phyloP scores from a whole-genome alignment of 2,329 filamentous ascomycete species.

The Graphilbum ipis-grandicollis region DNA sequence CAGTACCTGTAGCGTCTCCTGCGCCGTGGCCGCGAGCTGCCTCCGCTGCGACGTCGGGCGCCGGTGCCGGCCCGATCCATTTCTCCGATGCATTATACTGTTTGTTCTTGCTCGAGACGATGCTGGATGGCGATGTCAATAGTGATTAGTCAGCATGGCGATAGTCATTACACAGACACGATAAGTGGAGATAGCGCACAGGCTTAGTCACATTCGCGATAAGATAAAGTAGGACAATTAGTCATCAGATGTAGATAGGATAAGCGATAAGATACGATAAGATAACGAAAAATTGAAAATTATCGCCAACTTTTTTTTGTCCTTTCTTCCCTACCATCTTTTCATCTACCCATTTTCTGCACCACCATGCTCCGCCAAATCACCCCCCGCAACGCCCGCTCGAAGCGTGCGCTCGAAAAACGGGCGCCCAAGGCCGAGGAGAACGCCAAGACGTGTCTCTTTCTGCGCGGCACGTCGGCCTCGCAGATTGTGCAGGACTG shows the following conservation, averaged over 20 bases:
- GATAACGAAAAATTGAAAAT: background rate
- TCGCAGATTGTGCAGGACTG: conserved; percentile 71
- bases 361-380: conserved; percentile 10
- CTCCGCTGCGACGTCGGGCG: background rate
- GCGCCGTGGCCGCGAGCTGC: conserved; percentile 21
- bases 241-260: too few relatives aligned
- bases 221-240: background rate
- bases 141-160: too few relatives aligned
- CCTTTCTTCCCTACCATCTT: too few relatives aligned
- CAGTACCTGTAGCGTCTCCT: conserved; percentile 28
- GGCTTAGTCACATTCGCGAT: too few relatives aligned
- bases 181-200: too few relatives aligned
- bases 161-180: too few relatives aligned
- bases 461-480: conserved; percentile 75
- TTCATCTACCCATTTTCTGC: too few relatives aligned
- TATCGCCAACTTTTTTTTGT: too few relatives aligned
- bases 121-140: too few relatives aligned
- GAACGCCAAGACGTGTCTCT: conserved; percentile 77
- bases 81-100: too few relatives aligned
- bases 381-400: conserved; percentile 59
- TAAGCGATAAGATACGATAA: background rate
- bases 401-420: conserved; percentile 87
- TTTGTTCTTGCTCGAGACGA: too few relatives aligned
- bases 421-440: conserved; percentile 78
- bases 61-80: too few relatives aligned